Conservation (phyloP, 371 early-diverging fungal genomes). For the Syncephalastrum racemosum region DNA sequence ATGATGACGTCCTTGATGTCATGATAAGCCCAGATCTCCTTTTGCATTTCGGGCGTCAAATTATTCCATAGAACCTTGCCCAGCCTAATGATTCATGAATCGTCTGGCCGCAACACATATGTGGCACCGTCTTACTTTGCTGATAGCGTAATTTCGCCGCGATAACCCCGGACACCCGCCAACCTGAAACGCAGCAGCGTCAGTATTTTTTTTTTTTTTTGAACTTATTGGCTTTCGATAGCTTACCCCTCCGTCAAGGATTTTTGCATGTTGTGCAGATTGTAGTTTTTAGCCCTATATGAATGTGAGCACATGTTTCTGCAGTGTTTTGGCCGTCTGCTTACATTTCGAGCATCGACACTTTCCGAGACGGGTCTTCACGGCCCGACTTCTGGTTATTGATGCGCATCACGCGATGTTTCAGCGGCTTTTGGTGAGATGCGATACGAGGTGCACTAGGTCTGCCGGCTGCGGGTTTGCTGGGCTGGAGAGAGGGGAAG, state of each 20-base stretch:
- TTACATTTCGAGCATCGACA: constrained; percentile 14
- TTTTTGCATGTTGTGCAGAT: constrained; percentile 32
- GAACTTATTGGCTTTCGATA: background rate
- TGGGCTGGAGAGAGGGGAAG: constrained; percentile 10
- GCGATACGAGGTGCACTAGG: constrained; percentile 16
- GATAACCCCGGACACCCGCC: constrained; percentile 29
- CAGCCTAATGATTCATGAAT: constrained; percentile 22
- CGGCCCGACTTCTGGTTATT: constrained; percentile 19
- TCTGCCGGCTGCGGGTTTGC: background rate
- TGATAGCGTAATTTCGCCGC: constrained; percentile 39
- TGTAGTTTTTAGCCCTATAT: constrained; percentile 32
- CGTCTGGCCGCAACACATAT: background rate
- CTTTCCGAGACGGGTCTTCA: background rate
- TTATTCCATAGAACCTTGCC: constrained; percentile 49
- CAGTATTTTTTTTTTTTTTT: constrained; percentile 3
- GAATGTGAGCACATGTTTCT: background rate
- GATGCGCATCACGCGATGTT: constrained; percentile 22
- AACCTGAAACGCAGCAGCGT: constrained; percentile 15
- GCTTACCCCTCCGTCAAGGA: constrained; percentile 30
- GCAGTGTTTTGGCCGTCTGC: background rate
- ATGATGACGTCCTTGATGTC: constrained; percentile 43
- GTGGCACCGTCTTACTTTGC: constrained; percentile 34
- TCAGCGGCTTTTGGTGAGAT: background rate
- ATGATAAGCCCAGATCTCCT: constrained; percentile 35
- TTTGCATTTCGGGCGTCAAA: constrained; percentile 14